Conservation (phyloP, 1,284 basidiomycete species). For the Omphalotus olearius region DNA sequence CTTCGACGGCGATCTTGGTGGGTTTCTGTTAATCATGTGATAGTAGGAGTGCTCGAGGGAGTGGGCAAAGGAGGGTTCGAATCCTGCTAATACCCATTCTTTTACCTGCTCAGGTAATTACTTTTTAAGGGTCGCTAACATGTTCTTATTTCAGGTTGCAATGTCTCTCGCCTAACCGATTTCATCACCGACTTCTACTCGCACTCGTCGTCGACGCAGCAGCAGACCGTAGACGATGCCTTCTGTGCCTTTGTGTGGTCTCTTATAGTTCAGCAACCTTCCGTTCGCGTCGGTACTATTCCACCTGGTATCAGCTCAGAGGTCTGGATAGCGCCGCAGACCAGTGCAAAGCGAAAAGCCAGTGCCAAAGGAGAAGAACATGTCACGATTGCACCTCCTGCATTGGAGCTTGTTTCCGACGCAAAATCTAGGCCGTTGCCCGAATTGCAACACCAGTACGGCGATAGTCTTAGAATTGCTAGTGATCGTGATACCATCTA, state of each 20-base stretch:
- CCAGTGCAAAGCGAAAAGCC: slow-evolving; percentile 57
- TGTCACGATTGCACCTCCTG: slow-evolving; percentile 35
- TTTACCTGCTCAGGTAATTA: slow-evolving; percentile 18
- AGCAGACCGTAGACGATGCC: slow-evolving; percentile 66
- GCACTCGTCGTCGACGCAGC: slow-evolving; percentile 29
- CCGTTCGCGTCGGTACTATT: slow-evolving; percentile 64
- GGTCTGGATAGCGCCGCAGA: slow-evolving; percentile 73
- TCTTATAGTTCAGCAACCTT: slow-evolving; percentile 65
- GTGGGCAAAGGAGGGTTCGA: slow-evolving; percentile 35
- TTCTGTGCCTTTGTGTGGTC: slow-evolving; percentile 83
- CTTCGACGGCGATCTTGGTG: slow-evolving; percentile 75
- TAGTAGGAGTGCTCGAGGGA: slow-evolving; percentile 2
- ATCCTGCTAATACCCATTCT: slow-evolving; percentile 23
- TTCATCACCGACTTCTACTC: slow-evolving; percentile 66
- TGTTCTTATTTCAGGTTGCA: slow-evolving; percentile 48
- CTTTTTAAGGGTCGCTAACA: slow-evolving; percentile 16
- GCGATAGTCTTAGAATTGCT: slow-evolving; percentile 66
- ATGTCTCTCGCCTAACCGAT: slow-evolving; percentile 61
- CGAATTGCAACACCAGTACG: slow-evolving; percentile 50
- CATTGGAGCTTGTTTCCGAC: slow-evolving; percentile 50
- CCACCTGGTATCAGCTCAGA: slow-evolving; percentile 54
- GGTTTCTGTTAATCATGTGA: slow-evolving; percentile 29
- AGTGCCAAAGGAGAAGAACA: slow-evolving; percentile 49
- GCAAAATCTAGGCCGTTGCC: slow-evolving; percentile 48
- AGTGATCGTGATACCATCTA: slow-evolving; percentile 72